Base-by-base conservation (phyloP, 371 early-diverging fungal genomes). In the Apophysomyces elegans region DNA sequence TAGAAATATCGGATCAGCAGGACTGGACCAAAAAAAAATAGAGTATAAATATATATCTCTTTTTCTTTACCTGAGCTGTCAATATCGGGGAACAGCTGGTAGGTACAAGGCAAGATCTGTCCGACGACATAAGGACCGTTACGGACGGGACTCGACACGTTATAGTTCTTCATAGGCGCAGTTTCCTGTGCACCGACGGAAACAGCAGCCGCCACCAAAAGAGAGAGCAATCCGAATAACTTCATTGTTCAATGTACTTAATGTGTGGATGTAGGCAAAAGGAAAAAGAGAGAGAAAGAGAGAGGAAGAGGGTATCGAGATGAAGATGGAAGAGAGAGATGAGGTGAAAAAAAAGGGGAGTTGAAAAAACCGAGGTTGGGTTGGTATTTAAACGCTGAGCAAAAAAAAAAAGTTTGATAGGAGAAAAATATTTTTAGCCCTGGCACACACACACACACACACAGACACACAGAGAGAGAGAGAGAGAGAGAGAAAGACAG, bases 101-200 rank as follows among this genome's bases (percentile, higher is more conserved):
- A 67, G 16, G 76, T 77, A 62, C 77, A 77, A 35, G 80, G 80
- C 38, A 80, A 62, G 11, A 72, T 57, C 65, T 74, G 75, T 16
- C 74, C 72, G 16, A 66, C 73, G 7, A 80, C 80, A 66, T 80
- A 80, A 35, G 74, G 71, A 54, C 65, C 73, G 57, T 80, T 80
- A 12, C 64, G 44, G 13, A 74, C 69, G 54, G 80, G 80, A 41
- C 72, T 75, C 16, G 72, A 71, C 14, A 80, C 74, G 63, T 80
- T 77, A 45, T 73, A 80, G 64, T 73, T 75, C 54, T 72, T 65
- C 47, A 62, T 72, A 39, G 80, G 74, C 32, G 72, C 69, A 59
- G 73, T 70, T n/a, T 76, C 32, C 62, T 79, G 76, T 46, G 76
- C 79, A 39, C 67, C 44, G 32, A 67, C 74, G 37, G 64, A 32